Base-by-base conservation (phyloP, 805 yeast genomes). In the Sugiyamaella floridensis region DNA sequence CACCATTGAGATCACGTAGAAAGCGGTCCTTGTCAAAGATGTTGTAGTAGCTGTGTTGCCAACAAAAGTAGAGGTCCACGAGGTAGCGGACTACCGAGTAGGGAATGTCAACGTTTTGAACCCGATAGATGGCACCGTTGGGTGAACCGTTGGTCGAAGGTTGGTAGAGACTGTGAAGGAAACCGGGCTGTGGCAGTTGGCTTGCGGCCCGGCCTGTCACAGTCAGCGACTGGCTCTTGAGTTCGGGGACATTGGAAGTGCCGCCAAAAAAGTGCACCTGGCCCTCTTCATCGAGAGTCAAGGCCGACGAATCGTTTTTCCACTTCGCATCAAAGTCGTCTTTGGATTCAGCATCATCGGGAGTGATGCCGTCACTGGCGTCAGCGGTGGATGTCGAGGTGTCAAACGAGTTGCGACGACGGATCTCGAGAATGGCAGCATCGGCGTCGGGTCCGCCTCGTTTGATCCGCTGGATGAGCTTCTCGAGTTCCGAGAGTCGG, bases 11-110 rank as follows among this genome's bases (percentile, higher is more conserved):
- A 34, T 58, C 60, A 4, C 59, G 48, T 32, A 58, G 29, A 47
- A 58, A 58, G 15, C 56, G 46, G 14, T 54, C 54, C 47, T 43
- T 46, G 47, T 58, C 55, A 8, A 56, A 47, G n/a, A 58, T 55
- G 43, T 52, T 54, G 45, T 55, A 54, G 41, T 51, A 55, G 12
- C 54, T 45, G 43, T 58, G 59, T 34, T 58, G 60, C 60, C 60
- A 58, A 28, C 59, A 55, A 46, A 56, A 58, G 43, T 55, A 58
- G 40, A 58, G 48, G 32, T 56, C 57, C 14, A 58, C 46, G 12
- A 56, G 51, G 43, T 58, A 54, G 7, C 47, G 51, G 18, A 56
- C 41, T 16, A 55, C 16, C 4, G 42, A 18, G 4, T 55, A 40
- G 2, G 57, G 57, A 16, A 54, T 47, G 32, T 54, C 57, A 12